phyloP scores from a whole-genome alignment of 2,329 filamentous ascomycete species.

The Samsoniella hepiali region DNA sequence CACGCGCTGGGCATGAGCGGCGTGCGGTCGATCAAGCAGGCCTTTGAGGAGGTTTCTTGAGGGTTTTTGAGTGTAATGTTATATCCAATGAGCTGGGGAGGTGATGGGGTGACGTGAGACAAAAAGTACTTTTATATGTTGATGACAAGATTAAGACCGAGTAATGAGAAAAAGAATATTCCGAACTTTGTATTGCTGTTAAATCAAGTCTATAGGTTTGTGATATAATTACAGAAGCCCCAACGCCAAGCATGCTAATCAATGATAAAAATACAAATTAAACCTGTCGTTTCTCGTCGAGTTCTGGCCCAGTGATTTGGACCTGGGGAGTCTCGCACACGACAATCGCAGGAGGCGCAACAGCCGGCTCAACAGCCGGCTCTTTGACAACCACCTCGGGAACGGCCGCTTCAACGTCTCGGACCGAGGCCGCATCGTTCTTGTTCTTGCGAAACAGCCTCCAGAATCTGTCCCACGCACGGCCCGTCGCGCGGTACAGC shows the following conservation, averaged over 20 bases:
- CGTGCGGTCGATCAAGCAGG: conserved; percentile 14
- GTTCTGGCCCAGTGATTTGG: conserved; percentile 1
- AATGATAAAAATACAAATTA: conserved; percentile 20
- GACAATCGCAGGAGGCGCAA: conserved; percentile 15
- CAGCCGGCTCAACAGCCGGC: neutral
- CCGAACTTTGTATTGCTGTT: neutral
- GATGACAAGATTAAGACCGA: neutral
- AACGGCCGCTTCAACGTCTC: conserved; percentile 1
- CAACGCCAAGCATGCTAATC: neutral
- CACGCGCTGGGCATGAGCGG: conserved; percentile 12
- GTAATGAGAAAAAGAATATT: neutral
- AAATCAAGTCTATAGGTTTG: neutral
- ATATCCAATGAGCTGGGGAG: neutral
- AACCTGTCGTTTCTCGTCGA: neutral
- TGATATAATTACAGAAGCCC: neutral
- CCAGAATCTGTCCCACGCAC: neutral
- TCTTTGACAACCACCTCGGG: neutral
- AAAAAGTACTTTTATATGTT: neutral
- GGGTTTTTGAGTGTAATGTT: neutral
- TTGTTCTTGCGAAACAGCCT: conserved; percentile 11
- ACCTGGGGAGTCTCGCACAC: conserved; percentile 13
- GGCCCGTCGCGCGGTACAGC: conserved; percentile 1
- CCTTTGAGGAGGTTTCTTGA: conserved; percentile 16
- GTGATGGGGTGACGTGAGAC: neutral
- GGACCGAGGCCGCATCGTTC: neutral